Conservation (phyloP, 176 grass and related monocot genomes). For the Oryza longistaminata region DNA sequence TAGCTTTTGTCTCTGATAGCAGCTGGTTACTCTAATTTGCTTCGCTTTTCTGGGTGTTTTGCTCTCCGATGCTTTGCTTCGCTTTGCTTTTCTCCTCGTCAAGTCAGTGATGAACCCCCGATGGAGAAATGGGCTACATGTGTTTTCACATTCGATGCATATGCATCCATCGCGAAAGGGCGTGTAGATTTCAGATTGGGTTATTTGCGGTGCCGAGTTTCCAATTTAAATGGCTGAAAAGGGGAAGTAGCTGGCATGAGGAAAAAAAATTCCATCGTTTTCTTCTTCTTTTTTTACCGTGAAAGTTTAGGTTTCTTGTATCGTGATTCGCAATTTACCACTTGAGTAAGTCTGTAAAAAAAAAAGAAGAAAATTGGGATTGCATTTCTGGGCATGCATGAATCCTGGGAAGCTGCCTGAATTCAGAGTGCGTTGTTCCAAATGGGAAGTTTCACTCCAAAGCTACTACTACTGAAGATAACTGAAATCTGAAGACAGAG, state of each 20-base stretch:
- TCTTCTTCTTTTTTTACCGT: slow-evolving; percentile 24
- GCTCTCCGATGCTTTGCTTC: neutral
- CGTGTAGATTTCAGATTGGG: no score
- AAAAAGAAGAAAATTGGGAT: neutral
- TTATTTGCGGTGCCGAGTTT: no score
- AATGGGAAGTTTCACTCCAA: neutral
- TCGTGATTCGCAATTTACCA: neutral
- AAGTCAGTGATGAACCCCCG: neutral
- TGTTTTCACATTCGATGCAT: neutral
- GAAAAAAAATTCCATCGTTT: neutral
- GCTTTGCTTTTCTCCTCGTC: slow-evolving; percentile 29
- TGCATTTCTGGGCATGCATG: neutral
- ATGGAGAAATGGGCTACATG: neutral
- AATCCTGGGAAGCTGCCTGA: neutral
- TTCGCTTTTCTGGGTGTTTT: slow-evolving; percentile 36
- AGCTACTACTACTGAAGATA: neutral
- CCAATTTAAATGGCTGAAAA: no score
- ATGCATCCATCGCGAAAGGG: neutral
- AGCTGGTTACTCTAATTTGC: neutral
- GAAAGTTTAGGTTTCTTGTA: neutral
- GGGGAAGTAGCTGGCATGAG: neutral
- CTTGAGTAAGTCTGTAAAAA: neutral
- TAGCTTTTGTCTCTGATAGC: no score
- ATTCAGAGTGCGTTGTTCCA: neutral
- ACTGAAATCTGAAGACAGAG: neutral